These are phyloP conservation scores for Aspergillus wentii DNA, from an alignment of 495 filamentous ascomycete genomes.

Conservation along the genomic window DNA sequence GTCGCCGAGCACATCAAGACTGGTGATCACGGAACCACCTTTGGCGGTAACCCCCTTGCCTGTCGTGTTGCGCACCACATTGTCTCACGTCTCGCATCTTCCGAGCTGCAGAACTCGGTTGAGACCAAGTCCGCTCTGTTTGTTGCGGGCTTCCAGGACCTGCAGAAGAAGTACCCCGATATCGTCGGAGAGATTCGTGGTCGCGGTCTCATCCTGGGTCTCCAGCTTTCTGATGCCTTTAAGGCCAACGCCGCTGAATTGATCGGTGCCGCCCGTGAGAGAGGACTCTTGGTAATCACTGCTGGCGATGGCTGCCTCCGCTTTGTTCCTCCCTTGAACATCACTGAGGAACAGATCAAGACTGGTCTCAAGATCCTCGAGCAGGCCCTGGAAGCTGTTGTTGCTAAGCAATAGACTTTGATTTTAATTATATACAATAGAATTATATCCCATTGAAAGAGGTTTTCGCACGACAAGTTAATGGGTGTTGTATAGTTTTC, in stretches of 20 bases:
- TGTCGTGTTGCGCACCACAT: slow-evolving; percentile 81
- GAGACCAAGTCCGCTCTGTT: slow-evolving; percentile 62
- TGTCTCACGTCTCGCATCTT: slow-evolving; percentile 64
- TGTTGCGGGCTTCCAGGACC: slow-evolving; percentile 51
- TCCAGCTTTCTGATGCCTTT: slow-evolving; percentile 73
- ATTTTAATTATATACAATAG: too few relatives aligned
- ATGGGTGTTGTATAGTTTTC: too few relatives aligned
- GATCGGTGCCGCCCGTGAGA: slow-evolving; percentile 78
- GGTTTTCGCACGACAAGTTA: too few relatives aligned
- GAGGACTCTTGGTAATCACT: slow-evolving; percentile 86
- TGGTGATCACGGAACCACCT: slow-evolving; percentile 96
- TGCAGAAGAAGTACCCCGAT: slow-evolving; percentile 64
- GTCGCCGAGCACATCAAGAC: slow-evolving; percentile 81
- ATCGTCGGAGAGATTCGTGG: slow-evolving; percentile 76
- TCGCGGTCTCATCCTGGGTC: slow-evolving; percentile 74
- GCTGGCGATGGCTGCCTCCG: slow-evolving; percentile 83
- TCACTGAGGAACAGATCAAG: slow-evolving; percentile 71
- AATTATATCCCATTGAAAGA: too few relatives aligned
- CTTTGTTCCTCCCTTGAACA: slow-evolving; percentile 78
- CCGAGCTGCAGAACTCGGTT: slow-evolving; percentile 60
- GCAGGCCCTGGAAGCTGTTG: slow-evolving; percentile 61
- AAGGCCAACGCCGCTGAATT: slow-evolving; percentile 51
- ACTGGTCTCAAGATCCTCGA: slow-evolving; percentile 71
- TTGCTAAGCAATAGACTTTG: slow-evolving; percentile 14
- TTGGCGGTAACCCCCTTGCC: slow-evolving; percentile 90